Evolutionary conservation across 768 basidiomycete species (phyloP), one percentile per base, ranked within the genome.

Genomic region (Calocybe indica): DNA sequence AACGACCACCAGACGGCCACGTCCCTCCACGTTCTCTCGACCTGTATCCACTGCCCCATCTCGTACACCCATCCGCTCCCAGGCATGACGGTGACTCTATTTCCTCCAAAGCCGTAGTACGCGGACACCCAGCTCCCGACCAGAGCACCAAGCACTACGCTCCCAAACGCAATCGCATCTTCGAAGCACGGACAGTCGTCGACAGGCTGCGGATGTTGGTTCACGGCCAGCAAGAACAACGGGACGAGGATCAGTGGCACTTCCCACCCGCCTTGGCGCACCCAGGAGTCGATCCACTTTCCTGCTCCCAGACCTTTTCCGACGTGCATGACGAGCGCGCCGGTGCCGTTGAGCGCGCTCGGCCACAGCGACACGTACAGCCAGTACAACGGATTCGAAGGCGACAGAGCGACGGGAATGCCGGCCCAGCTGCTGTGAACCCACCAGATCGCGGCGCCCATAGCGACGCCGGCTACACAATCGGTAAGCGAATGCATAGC

Each of bases 161-260:
- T 84, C n/a, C 88, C 68, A 53, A 93, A 86, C 0, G 95, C 92
- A 43, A 97, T 94, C 3, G 94, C 91, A 58, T 98, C 95, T 60
- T 96, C 95, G 64, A 96, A 99, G 65, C 95, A 97, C 2, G 95
- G 95, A 55, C 95, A 97, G 57, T 95, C 92, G 48, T 98, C 94
- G 7, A 95, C 88, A 0, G 95, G 95, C 55, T 94, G 87, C 0
- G 94, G 92, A 58, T 94, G 92, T 51, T 88, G 82, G 58, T 92
- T 85, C n/a, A 94, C 84, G 13, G 87, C 67, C 5, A 88, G 68
- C 10, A 92, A 67, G 48, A 78, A 81, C n/a, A 87, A 51, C 0
- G 82, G 75, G 28, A 85, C 71, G 37, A 82, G 63, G 7, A 76
- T 74, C 34, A 78, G 58, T 6, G 86, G 85, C n/a, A 85, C 81